These are phyloP conservation scores for Syncephalastrum sp. DNA, from an alignment of 371 early-diverging fungal species.

Conservation along the genomic window DNA sequence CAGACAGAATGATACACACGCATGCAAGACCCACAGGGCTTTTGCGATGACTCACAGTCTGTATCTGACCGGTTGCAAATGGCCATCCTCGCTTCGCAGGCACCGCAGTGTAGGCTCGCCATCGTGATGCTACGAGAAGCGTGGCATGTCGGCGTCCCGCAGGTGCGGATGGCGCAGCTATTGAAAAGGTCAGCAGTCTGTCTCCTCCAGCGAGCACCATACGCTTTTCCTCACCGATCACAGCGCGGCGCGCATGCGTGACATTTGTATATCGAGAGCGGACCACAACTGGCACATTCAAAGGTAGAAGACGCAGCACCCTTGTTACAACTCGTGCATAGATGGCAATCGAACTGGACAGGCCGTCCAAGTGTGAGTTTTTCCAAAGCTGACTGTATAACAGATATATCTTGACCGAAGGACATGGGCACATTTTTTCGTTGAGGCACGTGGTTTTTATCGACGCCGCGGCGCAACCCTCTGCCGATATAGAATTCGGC, in stretches of 20 bases:
- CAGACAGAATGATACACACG: constrained; percentile 20
- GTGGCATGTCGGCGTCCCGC: constrained; percentile 14
- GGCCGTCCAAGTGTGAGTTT: constrained; percentile 9
- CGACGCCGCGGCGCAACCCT: constrained; percentile 18
- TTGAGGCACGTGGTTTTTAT: constrained; percentile 9
- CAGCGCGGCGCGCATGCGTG: constrained; percentile 22
- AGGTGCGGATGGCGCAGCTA: constrained; percentile 19
- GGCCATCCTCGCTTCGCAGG: constrained; percentile 12
- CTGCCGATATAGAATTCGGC: constrained; percentile 18
- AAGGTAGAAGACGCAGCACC: constrained; percentile 16
- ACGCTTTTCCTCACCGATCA: constrained; percentile 13
- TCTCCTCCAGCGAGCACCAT: background rate
- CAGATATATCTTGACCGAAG: constrained; percentile 22
- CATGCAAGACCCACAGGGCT: constrained; percentile 12
- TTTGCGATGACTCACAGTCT: background rate
- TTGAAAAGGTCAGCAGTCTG: no score
- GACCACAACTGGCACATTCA: constrained; percentile 18
- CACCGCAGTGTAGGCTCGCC: constrained; percentile 8
- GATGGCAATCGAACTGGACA: constrained; percentile 19
- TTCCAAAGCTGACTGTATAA: constrained; percentile 15
- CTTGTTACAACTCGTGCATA: constrained; percentile 19
- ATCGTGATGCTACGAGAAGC: constrained; percentile 9
- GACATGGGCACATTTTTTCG: constrained; percentile 14
- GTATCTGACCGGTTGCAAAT: constrained; percentile 18
- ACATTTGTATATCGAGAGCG: constrained; percentile 17